Evolutionary conservation across 2,329 filamentous ascomycete genomes (phyloP).

Genomic region (Diplocarpon rosae): DNA sequence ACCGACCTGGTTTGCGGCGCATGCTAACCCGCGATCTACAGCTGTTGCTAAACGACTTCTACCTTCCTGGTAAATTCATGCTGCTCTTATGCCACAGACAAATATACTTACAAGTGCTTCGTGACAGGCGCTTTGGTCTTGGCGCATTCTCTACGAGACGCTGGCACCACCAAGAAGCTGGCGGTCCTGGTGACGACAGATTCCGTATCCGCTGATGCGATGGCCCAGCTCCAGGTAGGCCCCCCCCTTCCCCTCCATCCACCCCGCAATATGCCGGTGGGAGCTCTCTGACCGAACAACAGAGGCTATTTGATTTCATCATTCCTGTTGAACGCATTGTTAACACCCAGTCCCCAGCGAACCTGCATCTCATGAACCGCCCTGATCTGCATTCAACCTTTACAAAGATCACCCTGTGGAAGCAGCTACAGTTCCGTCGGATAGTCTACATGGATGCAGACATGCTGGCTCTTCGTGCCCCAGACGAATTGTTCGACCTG

Average conservation of each 20-base stretch:
- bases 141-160: conserved; percentile 88
- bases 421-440: conserved; percentile 76
- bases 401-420: conserved; percentile 94
- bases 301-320: conserved; percentile 80
- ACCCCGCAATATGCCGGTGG: not conserved
- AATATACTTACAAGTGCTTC: conserved; percentile 17
- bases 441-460: conserved; percentile 95
- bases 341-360: conserved; percentile 60
- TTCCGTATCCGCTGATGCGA: conserved; percentile 60
- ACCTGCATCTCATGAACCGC: conserved; percentile 85
- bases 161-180: conserved; percentile 74
- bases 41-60: conserved; percentile 86
- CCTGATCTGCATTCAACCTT: conserved; percentile 85
- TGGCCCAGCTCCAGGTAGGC: conserved; percentile 65
- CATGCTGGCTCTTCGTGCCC: conserved; percentile 77
- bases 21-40: conserved; percentile 31
- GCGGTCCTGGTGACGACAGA: conserved; percentile 76
- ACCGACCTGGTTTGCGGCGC: conserved; percentile 7
- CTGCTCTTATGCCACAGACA: conserved; percentile 5
- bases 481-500: conserved; percentile 80
- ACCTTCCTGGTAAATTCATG: conserved; percentile 65
- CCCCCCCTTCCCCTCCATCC: too few species aligned
- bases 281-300: conserved; percentile 11
- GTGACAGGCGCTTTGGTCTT: conserved; percentile 75
- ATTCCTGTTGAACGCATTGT: conserved; percentile 73